phyloP scores from a whole-genome alignment of 2,329 filamentous ascomycete species.

The Cladosporium sp. region DNA sequence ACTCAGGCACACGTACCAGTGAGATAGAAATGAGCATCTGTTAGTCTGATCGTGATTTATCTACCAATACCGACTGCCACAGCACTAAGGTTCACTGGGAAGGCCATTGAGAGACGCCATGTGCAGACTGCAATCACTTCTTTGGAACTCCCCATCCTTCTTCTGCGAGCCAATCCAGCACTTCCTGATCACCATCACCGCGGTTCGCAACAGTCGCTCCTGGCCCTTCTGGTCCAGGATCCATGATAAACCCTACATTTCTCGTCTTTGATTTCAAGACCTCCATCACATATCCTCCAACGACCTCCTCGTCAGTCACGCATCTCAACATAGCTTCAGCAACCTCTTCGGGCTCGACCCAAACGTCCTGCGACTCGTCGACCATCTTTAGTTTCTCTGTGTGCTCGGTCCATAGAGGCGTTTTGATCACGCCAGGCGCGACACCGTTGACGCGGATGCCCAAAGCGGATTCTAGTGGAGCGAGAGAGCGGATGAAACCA shows the following conservation, averaged over 20 bases:
- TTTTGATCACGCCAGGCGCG: conserved; percentile 58
- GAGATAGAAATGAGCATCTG: too few relatives aligned
- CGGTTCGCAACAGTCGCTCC: conserved; percentile 40
- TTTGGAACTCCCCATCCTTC: conserved; percentile 46
- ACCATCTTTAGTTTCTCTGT: conserved; percentile 56
- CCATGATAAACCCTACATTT: conserved; percentile 48
- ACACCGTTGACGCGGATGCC: conserved; percentile 58
- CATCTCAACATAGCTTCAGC: conserved; percentile 56
- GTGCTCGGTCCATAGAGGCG: conserved; percentile 59
- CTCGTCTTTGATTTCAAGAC: conserved; percentile 51
- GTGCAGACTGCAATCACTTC: not conserved
- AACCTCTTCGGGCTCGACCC: conserved; percentile 60
- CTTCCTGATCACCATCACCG: conserved; percentile 42
- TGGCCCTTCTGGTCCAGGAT: conserved; percentile 48
- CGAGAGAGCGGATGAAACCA: conserved; percentile 49
- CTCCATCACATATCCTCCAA: conserved; percentile 53
- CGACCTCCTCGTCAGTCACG: conserved; percentile 45
- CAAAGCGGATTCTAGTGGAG: conserved; percentile 43
- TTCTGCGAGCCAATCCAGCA: conserved; percentile 45
- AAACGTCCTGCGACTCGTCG: conserved; percentile 46
- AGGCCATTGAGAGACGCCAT: too few relatives aligned
- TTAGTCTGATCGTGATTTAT: too few relatives aligned
- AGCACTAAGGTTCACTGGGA: too few relatives aligned
- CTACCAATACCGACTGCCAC: not conserved
- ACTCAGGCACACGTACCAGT: too few relatives aligned